Conservation (phyloP, 192 early-diverging fungal genomes). For the Coemansia asiatica region DNA sequence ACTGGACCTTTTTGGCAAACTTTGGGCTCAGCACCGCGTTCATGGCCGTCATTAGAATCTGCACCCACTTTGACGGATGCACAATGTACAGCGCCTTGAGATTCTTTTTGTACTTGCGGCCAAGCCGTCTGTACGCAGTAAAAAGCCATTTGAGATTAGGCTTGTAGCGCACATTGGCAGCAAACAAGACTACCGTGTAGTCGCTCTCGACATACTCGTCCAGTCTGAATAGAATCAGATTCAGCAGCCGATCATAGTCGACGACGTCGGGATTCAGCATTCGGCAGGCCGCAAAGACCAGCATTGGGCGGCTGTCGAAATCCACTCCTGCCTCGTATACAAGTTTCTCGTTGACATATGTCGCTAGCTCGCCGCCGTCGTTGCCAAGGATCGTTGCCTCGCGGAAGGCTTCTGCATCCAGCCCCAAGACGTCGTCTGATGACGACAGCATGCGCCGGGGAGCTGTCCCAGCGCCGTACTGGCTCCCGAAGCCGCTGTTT, state of each 20-base stretch:
- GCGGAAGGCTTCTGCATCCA: conserved; percentile 53
- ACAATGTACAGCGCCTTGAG: conserved; percentile 89
- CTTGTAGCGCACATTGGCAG: conserved; percentile 71
- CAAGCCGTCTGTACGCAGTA: conserved; percentile 78
- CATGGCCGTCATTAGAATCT: conserved; percentile 81
- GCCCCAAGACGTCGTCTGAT: conserved; percentile 52
- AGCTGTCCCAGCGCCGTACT: background rate
- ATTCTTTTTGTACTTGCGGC: conserved; percentile 92
- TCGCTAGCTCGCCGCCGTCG: conserved; percentile 55
- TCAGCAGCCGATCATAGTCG: conserved; percentile 82
- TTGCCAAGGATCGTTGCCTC: conserved; percentile 55
- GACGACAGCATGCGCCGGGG: conserved; percentile 28
- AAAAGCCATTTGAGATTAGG: conserved; percentile 85
- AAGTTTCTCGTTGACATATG: conserved; percentile 53
- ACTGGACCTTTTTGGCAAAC: conserved; percentile 83
- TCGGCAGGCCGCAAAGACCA: conserved; percentile 80
- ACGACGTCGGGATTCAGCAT: conserved; percentile 81
- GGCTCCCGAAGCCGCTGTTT: background rate
- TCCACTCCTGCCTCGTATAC: conserved; percentile 71
- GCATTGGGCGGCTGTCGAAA: conserved; percentile 76
- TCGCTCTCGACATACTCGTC: conserved; percentile 87
- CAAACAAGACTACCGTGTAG: conserved; percentile 87
- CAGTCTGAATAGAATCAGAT: conserved; percentile 61
- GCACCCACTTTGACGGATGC: conserved; percentile 83
- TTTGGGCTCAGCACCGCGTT: conserved; percentile 89